Conservation (phyloP, 2,329 filamentous ascomycete species). For the Penicillium rolfsii region DNA sequence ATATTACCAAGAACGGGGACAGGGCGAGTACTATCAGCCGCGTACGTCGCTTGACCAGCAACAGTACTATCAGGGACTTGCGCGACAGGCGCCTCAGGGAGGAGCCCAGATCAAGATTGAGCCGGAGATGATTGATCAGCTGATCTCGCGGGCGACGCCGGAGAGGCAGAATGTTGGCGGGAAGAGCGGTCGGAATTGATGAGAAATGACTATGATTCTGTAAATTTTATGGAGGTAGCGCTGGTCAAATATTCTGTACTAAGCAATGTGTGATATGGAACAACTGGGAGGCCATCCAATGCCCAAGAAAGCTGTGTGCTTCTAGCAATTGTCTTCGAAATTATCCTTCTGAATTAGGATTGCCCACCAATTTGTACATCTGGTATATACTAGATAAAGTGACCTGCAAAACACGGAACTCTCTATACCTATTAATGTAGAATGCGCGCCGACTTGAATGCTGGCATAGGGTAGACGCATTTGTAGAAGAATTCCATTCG, state of each 20-base stretch:
- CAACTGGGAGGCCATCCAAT: background rate
- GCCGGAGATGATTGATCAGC: conserved; percentile 1
- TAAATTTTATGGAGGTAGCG: background rate
- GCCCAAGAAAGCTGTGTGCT: background rate
- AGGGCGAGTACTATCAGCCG: background rate
- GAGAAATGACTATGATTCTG: background rate
- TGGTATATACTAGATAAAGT: background rate
- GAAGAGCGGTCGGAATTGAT: background rate
- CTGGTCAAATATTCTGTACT: background rate
- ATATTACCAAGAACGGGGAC: background rate
- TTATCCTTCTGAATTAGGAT: background rate
- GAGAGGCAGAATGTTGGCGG: background rate
- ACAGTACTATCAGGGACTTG: background rate
- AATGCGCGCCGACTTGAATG: too few relatives aligned
- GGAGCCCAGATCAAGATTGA: conserved; percentile 5
- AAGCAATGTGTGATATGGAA: background rate
- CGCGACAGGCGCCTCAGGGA: background rate
- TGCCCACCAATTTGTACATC: background rate
- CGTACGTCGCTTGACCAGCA: conserved; percentile 1
- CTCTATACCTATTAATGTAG: background rate
- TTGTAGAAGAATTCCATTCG: too few relatives aligned
- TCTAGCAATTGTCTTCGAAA: background rate
- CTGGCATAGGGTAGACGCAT: too few relatives aligned
- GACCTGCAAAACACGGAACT: background rate
- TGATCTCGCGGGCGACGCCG: background rate